Conservation (phyloP, 2,329 filamentous ascomycete genomes). For the Fusarium domesticum region DNA sequence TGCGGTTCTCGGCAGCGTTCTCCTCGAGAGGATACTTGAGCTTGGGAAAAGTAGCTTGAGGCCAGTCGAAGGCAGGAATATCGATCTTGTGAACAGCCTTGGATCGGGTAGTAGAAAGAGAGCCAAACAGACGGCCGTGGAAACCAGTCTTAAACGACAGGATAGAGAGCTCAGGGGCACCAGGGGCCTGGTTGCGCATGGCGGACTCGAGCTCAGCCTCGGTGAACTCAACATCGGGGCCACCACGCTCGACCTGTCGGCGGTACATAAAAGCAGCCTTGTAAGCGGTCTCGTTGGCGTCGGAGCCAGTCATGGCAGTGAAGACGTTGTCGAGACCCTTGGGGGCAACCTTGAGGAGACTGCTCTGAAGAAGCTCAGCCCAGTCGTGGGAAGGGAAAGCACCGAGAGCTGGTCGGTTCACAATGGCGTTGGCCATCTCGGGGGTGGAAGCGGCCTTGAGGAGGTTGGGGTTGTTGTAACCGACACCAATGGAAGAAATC, state of each 20-base stretch:
- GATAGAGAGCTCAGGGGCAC: constrained; percentile 74
- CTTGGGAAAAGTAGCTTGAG: constrained; percentile 79
- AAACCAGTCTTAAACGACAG: constrained; percentile 85
- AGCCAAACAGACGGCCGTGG: constrained; percentile 87
- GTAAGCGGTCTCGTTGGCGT: constrained; percentile 92
- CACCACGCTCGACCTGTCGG: constrained; percentile 76
- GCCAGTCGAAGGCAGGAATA: constrained; percentile 94
- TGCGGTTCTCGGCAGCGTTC: constrained; percentile 75
- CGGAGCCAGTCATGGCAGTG: constrained; percentile 83
- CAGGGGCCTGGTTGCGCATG: constrained; percentile 79
- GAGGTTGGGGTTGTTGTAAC: constrained; percentile 85
- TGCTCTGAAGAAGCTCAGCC: constrained; percentile 73
- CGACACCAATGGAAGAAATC: constrained; percentile 88
- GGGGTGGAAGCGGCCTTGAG: constrained; percentile 67
- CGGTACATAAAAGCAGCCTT: constrained; percentile 96
- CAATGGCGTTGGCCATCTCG: constrained; percentile 75
- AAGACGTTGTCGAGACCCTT: constrained; percentile 85
- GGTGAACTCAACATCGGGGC: constrained; percentile 73
- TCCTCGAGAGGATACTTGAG: constrained; percentile 85
- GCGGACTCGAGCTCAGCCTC: constrained; percentile 67
- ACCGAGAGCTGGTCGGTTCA: constrained; percentile 85
- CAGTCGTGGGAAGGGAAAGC: constrained; percentile 89
- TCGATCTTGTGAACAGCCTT: constrained; percentile 95
- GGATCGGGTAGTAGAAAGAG: constrained; percentile 81
- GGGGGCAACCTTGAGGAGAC: constrained; percentile 78